These are phyloP conservation scores for Pyricularia sp. DNA, from an alignment of 2,329 filamentous ascomycete species.

Conservation along the genomic window DNA sequence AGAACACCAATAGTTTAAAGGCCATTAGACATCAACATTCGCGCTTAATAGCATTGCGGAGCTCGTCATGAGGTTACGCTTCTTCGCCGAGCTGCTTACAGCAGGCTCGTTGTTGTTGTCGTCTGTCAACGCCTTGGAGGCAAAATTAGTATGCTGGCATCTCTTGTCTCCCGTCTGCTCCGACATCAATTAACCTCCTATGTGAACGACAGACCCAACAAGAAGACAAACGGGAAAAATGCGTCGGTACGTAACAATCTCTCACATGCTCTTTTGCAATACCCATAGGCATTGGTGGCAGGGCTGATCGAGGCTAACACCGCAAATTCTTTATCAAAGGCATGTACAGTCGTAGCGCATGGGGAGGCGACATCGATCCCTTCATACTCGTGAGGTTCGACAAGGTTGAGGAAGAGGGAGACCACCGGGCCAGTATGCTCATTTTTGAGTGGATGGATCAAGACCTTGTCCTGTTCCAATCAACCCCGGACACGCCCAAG, in stretches of 20 bases:
- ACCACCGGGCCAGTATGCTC: slow-evolving; percentile 73
- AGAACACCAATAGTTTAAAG: neutral
- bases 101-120: slow-evolving; percentile 42
- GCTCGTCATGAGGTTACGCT: neutral
- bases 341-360: slow-evolving; percentile 87
- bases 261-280: neutral
- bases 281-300: neutral
- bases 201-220: slow-evolving; percentile 55
- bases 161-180: neutral
- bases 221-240: slow-evolving; percentile 71
- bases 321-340: slow-evolving; percentile 36
- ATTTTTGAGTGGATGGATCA: slow-evolving; percentile 94
- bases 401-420: slow-evolving; percentile 48
- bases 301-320: neutral
- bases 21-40: neutral
- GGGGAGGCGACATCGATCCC: slow-evolving; percentile 81
- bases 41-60: neutral
- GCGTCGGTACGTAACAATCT: slow-evolving; percentile 40
- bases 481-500: slow-evolving; percentile 41
- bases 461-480: slow-evolving; percentile 62
- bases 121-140: slow-evolving; percentile 47
- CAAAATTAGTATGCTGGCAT: slow-evolving; percentile 35
- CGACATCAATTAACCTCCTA: neutral
- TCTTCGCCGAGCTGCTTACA: slow-evolving; percentile 37
- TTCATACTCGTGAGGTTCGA: slow-evolving; percentile 80